Evolutionary conservation across 805 yeast species (phyloP).

Genomic region (Metschnikowia lunata): DNA sequence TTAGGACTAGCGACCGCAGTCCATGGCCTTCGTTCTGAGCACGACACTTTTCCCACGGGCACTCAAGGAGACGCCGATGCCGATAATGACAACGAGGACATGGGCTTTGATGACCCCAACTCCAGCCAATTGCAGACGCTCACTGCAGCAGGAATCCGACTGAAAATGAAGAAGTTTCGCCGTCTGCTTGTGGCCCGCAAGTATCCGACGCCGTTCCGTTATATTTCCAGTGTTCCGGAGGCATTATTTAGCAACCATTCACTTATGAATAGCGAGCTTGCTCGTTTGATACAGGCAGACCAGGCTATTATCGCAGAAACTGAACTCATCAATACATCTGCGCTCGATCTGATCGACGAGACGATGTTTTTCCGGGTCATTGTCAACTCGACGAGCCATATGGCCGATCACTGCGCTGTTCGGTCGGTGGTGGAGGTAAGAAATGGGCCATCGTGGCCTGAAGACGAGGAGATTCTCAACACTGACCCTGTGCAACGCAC

Average conservation of each 20-base stretch:
- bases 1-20: slow-evolving; percentile 63
- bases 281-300: slow-evolving; percentile 21
- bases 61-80: slow-evolving; percentile 21
- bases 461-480: slow-evolving; percentile 34
- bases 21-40: slow-evolving; percentile 37
- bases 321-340: slow-evolving; percentile 24
- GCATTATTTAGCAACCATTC: slow-evolving; percentile 31
- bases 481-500: slow-evolving; percentile 31
- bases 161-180: slow-evolving; percentile 30
- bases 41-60: slow-evolving; percentile 6
- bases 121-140: slow-evolving; percentile 16
- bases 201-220: slow-evolving; percentile 36
- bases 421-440: slow-evolving; percentile 36
- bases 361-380: slow-evolving; percentile 35
- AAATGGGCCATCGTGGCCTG: slow-evolving; percentile 40
- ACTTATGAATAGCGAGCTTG: slow-evolving; percentile 29
- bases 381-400: slow-evolving; percentile 30
- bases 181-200: slow-evolving; percentile 27
- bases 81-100: slow-evolving; percentile 50
- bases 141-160: slow-evolving; percentile 29
- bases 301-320: slow-evolving; percentile 18
- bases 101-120: slow-evolving; percentile 29
- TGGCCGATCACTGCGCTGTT: background rate
- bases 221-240: slow-evolving; percentile 33
- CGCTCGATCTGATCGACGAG: slow-evolving; percentile 33